Base-by-base conservation (phyloP, 179 eudicot species). In the Kewa caespitosa region DNA sequence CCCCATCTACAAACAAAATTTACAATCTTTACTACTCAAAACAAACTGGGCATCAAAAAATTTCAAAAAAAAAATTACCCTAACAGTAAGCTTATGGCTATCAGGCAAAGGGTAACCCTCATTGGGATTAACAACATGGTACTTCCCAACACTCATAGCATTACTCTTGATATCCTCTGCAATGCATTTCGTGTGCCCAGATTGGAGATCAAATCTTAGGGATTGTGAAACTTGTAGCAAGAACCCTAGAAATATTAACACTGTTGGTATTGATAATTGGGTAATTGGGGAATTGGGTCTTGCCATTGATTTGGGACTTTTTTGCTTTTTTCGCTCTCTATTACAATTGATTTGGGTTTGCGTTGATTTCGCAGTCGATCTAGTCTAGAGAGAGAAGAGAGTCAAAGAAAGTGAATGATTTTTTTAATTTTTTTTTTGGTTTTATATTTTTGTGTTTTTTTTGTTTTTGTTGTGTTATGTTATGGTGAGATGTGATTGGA, bases 101-200 rank as follows among this genome's bases (percentile, higher is more conserved):
- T 90, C 91, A 36, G 93, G 92, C 63, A 90, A 74, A 33, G 93
- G 93, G 2, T 62, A 43, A 18, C 81, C 90, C 23, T 87, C 87
- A 38, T 75, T 74, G 4, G 85, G 89, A 28, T 88, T 88, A 3
- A 88, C 86, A 54, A 90, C 75, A 38, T 86, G 87, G 82, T 94
- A 94, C 43, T 88, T 89, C 7, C 97, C 98, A 15, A 94, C 92
- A 27, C 91, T 79, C 97, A 92, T 89, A 18, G 97, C 79, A 61
- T 86, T 85, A 74, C 70, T 77, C 68, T 84, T 89, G 64, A 93
- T 90, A 38, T 93, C 97, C 76, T 93, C 97, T 1, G 98, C 79
- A 68, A 94, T 90, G 81, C 98, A 94, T 74, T 94, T 94, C 9
- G 96, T 87, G 41, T 85, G 90, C 25, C 97, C 93, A 2, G 98